Conservation (phyloP, 2,329 filamentous ascomycete species). For the Apiospora pterosperma region DNA sequence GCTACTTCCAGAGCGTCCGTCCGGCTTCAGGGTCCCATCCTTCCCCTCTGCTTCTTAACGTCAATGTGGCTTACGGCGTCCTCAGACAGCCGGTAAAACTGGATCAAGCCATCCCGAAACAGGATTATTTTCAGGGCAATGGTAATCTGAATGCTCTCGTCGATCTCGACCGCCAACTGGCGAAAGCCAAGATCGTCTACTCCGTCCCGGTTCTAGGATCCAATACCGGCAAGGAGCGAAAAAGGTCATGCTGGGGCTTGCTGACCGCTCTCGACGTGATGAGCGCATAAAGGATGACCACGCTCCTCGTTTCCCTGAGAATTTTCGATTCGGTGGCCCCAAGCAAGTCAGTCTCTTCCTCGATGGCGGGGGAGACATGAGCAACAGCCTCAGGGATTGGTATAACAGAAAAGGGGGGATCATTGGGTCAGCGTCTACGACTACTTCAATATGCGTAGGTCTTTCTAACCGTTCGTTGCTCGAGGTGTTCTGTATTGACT, state of each 20-base stretch:
- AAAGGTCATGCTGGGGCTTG: slow-evolving; percentile 11
- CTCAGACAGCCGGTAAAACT: not conserved
- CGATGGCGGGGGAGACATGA: not conserved
- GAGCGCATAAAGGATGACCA: not conserved
- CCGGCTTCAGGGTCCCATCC: not conserved
- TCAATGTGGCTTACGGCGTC: not conserved
- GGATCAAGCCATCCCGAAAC: not conserved
- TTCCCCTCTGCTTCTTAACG: not conserved
- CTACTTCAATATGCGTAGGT: slow-evolving; percentile 32
- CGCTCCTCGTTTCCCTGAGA: not conserved
- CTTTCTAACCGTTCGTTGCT: slow-evolving; percentile 8
- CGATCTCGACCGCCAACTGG: slow-evolving; percentile 4
- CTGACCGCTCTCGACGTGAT: not conserved
- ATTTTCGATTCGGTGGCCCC: not conserved
- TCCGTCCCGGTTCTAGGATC: slow-evolving; percentile 13
- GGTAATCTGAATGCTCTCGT: not conserved
- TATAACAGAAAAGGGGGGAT: slow-evolving; percentile 21
- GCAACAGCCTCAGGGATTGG: slow-evolving; percentile 25
- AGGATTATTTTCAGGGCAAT: not conserved
- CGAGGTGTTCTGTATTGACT: slow-evolving; percentile 13
- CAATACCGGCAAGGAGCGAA: slow-evolving; percentile 23
- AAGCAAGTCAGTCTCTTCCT: not conserved
- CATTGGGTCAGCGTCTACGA: slow-evolving; percentile 26
- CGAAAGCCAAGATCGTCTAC: slow-evolving; percentile 10
- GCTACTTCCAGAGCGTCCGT: slow-evolving; percentile 2